phyloP scores from a whole-genome alignment of 2,329 filamentous ascomycete species.

The Alternaria triticimaculans region DNA sequence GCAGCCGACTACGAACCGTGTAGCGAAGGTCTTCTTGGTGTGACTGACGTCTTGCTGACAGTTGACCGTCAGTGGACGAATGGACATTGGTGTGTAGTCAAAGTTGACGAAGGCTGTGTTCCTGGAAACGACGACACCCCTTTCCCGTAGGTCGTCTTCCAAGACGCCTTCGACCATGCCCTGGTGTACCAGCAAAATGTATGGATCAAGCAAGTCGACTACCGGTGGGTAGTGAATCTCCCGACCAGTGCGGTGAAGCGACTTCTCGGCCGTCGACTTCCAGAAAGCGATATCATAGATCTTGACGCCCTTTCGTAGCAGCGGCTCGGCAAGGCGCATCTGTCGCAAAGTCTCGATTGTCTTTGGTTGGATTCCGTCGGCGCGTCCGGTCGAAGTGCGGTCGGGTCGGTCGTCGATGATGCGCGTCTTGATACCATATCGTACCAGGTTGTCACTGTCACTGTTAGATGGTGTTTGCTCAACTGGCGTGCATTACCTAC shows the following conservation, averaged over 20 bases:
- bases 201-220: conserved; percentile 61
- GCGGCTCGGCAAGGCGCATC: conserved; percentile 72
- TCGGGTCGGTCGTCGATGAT: conserved; percentile 73
- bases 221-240: conserved; percentile 69
- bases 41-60: conserved; percentile 51
- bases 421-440: conserved; percentile 69
- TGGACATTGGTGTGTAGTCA: conserved; percentile 48
- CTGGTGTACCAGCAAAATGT: conserved; percentile 68
- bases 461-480: conserved; percentile 6
- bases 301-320: conserved; percentile 70
- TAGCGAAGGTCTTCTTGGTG: conserved; percentile 55
- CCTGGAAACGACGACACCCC: conserved; percentile 68
- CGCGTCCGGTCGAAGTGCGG: conserved; percentile 71
- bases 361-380: conserved; percentile 78
- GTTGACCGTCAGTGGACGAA: conserved; percentile 51
- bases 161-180: conserved; percentile 77
- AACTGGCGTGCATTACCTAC: conserved; percentile 32
- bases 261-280: conserved; percentile 45
- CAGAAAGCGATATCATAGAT: conserved; percentile 80
- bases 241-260: conserved; percentile 67
- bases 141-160: conserved; percentile 70
- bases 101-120: conserved; percentile 67
- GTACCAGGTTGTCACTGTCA: conserved; percentile 62
- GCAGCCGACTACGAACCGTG: conserved; percentile 73
- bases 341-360: conserved; percentile 79